These are phyloP conservation scores for Maudiozyma turicensis DNA, from an alignment of 805 yeast genomes.

Conservation along the genomic window DNA sequence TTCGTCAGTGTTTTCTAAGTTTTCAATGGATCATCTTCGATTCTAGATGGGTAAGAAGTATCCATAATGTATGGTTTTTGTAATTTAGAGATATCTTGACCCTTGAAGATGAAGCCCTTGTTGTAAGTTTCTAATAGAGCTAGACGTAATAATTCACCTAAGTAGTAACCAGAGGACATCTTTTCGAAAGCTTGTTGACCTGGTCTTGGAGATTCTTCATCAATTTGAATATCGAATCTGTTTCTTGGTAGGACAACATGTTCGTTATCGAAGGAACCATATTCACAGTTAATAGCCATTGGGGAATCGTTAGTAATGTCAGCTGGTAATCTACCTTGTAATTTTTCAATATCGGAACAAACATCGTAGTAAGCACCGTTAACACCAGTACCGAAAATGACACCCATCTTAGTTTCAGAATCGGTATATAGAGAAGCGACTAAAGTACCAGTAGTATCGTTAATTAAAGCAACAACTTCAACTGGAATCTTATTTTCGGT, in stretches of 20 bases:
- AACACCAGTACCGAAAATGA: conserved; percentile 95
- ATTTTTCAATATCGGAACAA: conserved; percentile 65
- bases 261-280: conserved; percentile 95
- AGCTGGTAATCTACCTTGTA: conserved; percentile 55
- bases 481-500: conserved; percentile 60
- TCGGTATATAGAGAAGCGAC: conserved; percentile 93
- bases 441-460: conserved; percentile 94
- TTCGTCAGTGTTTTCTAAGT: conserved; percentile 63
- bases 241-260: conserved; percentile 79
- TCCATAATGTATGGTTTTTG: conserved; percentile 65
- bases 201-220: conserved; percentile 85
- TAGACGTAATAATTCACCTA: conserved; percentile 85
- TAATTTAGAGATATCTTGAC: conserved; percentile 59
- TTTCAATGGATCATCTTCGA: conserved; percentile 86
- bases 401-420: conserved; percentile 83
- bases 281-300: conserved; percentile 97
- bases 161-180: conserved; percentile 94
- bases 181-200: conserved; percentile 94
- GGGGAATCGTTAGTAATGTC: conserved; percentile 57
- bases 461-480: conserved; percentile 82
- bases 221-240: conserved; percentile 73
- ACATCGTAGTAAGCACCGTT: conserved; percentile 92
- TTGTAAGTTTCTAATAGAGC: conserved; percentile 62
- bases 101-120: conserved; percentile 56
- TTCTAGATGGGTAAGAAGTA: conserved; percentile 75